Conservation (phyloP, 805 yeast species). For the Trichomonascus vanleenenianus region DNA sequence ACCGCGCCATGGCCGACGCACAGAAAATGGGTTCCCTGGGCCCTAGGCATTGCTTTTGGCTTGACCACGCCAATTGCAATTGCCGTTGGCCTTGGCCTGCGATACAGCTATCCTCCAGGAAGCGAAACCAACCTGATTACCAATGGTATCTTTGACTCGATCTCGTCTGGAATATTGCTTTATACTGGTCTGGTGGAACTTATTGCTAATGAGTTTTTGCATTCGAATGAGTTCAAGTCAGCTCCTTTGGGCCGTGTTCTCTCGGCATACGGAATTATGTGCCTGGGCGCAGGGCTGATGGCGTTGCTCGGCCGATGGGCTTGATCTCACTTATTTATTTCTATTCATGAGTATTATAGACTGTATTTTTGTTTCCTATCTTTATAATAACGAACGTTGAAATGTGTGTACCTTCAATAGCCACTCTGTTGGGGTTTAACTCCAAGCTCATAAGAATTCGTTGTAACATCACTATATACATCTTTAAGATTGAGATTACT, state of each 20-base stretch:
- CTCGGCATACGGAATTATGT: constrained; percentile 27
- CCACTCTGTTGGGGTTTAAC: too few species aligned
- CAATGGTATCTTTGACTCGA: constrained; percentile 66
- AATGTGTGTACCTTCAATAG: too few species aligned
- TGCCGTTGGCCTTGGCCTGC: constrained; percentile 72
- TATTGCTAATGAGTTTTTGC: constrained; percentile 67
- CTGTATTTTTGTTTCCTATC: too few species aligned
- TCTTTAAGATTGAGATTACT: too few species aligned
- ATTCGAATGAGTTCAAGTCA: constrained; percentile 30
- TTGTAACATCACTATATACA: too few species aligned
- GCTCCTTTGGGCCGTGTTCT: constrained; percentile 17
- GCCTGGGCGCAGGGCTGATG: constrained; percentile 53
- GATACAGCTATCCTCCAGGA: constrained; percentile 47
- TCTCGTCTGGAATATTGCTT: constrained; percentile 70
- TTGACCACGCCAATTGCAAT: constrained; percentile 67
- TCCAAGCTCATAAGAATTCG: too few species aligned
- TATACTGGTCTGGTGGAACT: constrained; percentile 74
- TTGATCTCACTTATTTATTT: constrained; percentile 18
- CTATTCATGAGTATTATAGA: not conserved
- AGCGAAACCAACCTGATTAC: constrained; percentile 50
- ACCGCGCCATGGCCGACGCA: constrained; percentile 47
- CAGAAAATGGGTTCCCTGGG: constrained; percentile 44
- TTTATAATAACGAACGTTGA: too few species aligned
- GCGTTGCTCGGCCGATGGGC: constrained; percentile 63
- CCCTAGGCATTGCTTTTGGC: constrained; percentile 43